Percentiles rank a stretch among this genome's conserved stretches.
These are phyloP conservation scores for Cytospora leucostoma DNA, from an alignment of 2,329 filamentous ascomycete genomes.

Conservation along the genomic window DNA sequence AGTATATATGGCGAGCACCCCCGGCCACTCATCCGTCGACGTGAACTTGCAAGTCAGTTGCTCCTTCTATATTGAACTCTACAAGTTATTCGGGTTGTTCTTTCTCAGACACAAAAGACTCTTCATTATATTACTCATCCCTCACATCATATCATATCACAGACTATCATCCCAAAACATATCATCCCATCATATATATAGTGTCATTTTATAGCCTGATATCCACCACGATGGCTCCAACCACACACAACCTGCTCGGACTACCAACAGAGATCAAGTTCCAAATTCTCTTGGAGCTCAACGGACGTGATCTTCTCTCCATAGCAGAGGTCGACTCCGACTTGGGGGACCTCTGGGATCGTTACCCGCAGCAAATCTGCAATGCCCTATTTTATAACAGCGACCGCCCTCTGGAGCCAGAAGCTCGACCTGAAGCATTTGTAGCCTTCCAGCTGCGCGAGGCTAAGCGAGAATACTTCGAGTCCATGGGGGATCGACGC, in stretches of 20 bases:
- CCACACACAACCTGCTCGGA: not conserved
- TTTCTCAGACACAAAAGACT: no score
- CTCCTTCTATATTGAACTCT: no score
- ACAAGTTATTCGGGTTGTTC: no score
- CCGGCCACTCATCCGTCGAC: no score
- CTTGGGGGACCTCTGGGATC: not conserved
- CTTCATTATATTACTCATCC: no score
- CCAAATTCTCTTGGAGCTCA: not conserved
- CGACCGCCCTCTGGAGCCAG: not conserved
- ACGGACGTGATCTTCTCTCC: not conserved
- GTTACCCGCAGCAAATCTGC: not conserved
- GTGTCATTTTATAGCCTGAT: no score
- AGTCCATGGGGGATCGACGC: not conserved
- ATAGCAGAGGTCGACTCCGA: not conserved
- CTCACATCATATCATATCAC: no score
- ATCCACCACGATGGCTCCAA: not conserved
- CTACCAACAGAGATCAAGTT: not conserved
- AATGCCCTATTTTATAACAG: not conserved
- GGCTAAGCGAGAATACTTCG: not conserved
- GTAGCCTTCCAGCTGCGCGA: not conserved
- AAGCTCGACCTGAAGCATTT: not conserved
- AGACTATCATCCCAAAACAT: no score
- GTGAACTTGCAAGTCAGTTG: no score
- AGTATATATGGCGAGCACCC: no score
- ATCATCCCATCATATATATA: no score